phyloP scores from a whole-genome alignment of 2,329 filamentous ascomycete species.

The Ophiobolus disseminans region DNA sequence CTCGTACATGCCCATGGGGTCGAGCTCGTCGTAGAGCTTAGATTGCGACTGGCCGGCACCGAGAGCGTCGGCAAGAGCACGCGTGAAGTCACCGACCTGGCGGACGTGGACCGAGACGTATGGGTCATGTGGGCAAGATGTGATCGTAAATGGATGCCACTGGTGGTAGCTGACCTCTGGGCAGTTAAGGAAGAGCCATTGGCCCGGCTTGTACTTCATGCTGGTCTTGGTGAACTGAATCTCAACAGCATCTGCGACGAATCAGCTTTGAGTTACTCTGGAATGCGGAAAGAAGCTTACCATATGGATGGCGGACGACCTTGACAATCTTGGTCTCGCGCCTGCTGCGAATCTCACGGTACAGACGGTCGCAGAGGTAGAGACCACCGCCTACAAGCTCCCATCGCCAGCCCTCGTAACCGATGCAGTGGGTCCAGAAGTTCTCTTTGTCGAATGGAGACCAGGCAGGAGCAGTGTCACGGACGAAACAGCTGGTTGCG shows the following conservation, averaged over 20 bases:
- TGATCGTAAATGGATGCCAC: constrained; percentile 99
- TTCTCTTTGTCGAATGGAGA: constrained; percentile 83
- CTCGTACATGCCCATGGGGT: constrained; percentile 97
- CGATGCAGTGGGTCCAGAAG: constrained; percentile 93
- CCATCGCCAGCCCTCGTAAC: constrained; percentile 97
- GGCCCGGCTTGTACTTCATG: constrained; percentile 97
- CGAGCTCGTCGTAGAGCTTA: constrained; percentile 88
- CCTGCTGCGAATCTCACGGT: constrained; percentile 85
- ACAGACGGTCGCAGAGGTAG: constrained; percentile 87
- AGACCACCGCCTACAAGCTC: constrained; percentile 85
- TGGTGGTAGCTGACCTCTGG: constrained; percentile 87
- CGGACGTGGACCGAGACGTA: constrained; percentile 95
- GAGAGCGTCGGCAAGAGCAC: constrained; percentile 91
- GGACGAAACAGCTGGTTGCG: constrained; percentile 94
- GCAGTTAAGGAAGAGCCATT: constrained; percentile 97
- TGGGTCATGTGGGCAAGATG: constrained; percentile 93
- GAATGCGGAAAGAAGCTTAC: constrained; percentile 52
- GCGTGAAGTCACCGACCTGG: constrained; percentile 96
- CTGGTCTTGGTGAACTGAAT: constrained; percentile 96
- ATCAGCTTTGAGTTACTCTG: constrained; percentile 34
- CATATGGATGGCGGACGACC: constrained; percentile 94
- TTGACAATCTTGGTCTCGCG: constrained; percentile 89
- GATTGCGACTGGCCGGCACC: constrained; percentile 87
- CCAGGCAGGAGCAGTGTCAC: constrained; percentile 73
- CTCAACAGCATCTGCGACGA: constrained; percentile 79